phyloP scores from a whole-genome alignment of 2,329 filamentous ascomycete genomes.

The Fusarium nisikadoi region DNA sequence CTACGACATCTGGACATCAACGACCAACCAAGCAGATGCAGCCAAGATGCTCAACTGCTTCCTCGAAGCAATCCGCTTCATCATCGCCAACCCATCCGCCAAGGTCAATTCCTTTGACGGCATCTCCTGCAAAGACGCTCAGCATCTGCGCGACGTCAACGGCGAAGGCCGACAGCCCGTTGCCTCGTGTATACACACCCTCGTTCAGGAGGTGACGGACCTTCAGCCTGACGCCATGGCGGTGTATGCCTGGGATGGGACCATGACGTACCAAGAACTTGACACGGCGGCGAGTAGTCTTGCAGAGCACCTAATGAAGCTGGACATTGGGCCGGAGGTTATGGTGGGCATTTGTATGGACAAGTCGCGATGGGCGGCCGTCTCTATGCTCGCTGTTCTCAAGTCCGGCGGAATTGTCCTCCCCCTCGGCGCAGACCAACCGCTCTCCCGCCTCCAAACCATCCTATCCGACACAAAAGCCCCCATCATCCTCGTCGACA shows the following conservation, averaged over 20 bases:
- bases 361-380: background rate
- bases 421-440: background rate
- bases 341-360: slow-evolving; percentile 11
- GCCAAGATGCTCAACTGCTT: background rate
- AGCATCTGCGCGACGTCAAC: background rate
- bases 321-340: background rate
- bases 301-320: background rate
- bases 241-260: background rate
- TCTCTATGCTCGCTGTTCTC: background rate
- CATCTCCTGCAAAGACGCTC: background rate
- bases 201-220: background rate
- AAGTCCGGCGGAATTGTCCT: background rate
- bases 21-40: background rate
- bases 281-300: background rate
- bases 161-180: background rate
- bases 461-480: background rate
- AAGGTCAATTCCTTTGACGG: background rate
- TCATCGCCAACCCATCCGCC: background rate
- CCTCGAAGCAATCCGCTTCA: background rate
- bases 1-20: slow-evolving; percentile 1
- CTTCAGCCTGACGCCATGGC: background rate
- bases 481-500: background rate
- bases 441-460: background rate
- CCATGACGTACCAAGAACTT: background rate
- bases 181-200: background rate